A percentile compares a stretch with the other conserved stretches of the same genome.
These are phyloP conservation scores for Akebia trifoliata DNA, from an alignment of 164 flowering plant species.

Conservation along the genomic window DNA sequence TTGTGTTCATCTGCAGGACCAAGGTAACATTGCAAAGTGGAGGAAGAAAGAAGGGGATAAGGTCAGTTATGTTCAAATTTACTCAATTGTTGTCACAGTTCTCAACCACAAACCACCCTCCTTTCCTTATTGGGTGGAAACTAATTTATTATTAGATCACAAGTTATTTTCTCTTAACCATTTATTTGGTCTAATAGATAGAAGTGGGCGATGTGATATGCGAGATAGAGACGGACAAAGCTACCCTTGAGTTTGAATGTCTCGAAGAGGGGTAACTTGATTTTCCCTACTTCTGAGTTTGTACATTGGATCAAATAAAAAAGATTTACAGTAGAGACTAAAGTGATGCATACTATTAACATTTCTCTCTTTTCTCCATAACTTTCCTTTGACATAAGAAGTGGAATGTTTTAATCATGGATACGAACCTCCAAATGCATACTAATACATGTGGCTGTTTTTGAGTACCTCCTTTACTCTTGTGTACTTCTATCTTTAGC, in stretches of 20 bases:
- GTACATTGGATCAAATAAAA: neutral
- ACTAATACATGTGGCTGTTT: neutral
- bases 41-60: conserved; percentile 87
- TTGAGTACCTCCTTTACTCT: neutral
- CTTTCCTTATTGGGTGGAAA: neutral
- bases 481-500: neutral
- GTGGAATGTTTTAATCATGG: neutral
- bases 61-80: conserved; percentile 32
- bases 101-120: neutral
- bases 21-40: conserved; percentile 93
- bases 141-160: neutral
- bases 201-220: conserved; percentile 89
- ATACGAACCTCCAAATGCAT: neutral
- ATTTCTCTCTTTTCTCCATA: neutral
- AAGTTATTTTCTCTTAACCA: conserved; percentile 4
- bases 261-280: conserved; percentile 86
- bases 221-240: conserved; percentile 97
- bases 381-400: neutral
- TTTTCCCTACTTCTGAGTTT: conserved; percentile 6
- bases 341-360: neutral
- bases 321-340: conserved; percentile 1
- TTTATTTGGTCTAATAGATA: conserved; percentile 50
- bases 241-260: conserved; percentile 87
- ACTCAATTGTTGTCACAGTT: neutral
- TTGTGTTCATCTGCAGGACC: conserved; percentile 48